Evolutionary conservation across 208 protist genomes (phyloP).

Genomic region (Leishmania lainsoni): DNA sequence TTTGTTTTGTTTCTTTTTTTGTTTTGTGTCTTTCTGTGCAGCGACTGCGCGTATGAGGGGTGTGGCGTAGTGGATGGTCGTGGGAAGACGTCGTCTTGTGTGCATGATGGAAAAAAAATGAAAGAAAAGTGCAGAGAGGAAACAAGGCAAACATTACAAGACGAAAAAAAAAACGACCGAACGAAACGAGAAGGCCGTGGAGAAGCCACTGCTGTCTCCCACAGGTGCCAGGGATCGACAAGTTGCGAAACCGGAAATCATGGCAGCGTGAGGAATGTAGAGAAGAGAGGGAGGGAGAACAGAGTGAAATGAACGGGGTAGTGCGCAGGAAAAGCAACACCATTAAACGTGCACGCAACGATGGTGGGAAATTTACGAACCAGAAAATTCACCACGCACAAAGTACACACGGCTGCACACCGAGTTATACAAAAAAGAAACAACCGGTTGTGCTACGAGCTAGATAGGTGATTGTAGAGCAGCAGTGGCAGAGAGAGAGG

Average conservation of each 20-base stretch:
- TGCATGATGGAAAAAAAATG: constrained; percentile 1
- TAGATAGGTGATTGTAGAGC: neutral
- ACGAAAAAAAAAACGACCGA: neutral
- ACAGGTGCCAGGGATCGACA: neutral
- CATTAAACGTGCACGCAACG: neutral
- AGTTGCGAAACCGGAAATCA: constrained; percentile 5
- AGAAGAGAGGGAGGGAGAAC: neutral
- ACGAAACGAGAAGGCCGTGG: neutral
- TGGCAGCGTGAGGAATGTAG: neutral
- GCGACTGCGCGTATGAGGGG: neutral
- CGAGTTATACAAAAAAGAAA: neutral
- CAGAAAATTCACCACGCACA: neutral
- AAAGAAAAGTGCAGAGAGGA: neutral
- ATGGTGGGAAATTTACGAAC: neutral
- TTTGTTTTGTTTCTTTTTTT: neutral
- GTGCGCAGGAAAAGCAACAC: neutral
- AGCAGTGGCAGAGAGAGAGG: neutral
- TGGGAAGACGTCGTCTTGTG: neutral
- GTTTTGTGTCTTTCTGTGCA: neutral
- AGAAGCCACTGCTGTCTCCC: neutral
- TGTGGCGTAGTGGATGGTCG: neutral
- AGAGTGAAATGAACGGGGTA: neutral
- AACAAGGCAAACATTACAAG: neutral
- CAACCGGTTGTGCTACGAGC: neutral
- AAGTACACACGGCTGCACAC: neutral